A percentile compares a stretch with the other conserved stretches of the same genome.
These are phyloP conservation scores for Zymoseptoria tritici DNA, from an alignment of 2,329 filamentous ascomycete species.

Conservation along the genomic window DNA sequence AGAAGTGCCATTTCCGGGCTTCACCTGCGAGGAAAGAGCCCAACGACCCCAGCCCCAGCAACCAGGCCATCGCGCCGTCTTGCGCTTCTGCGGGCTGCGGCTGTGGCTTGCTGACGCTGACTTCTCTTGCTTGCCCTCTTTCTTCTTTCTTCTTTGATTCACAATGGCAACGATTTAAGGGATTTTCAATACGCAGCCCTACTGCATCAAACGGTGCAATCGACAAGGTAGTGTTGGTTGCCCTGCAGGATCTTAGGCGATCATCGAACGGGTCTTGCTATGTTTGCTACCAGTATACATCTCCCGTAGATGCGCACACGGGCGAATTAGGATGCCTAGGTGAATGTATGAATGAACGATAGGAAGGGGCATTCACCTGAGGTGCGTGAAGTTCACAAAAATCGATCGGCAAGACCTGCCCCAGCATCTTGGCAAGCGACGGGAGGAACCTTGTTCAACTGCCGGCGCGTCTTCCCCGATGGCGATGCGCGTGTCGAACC, in stretches of 20 bases:
- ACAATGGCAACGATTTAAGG: background rate
- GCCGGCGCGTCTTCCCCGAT: background rate
- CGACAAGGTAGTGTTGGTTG: background rate
- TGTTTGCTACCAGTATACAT: background rate
- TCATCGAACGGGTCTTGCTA: background rate
- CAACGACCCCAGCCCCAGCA: slow-evolving; percentile 7
- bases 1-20: slow-evolving; percentile 1
- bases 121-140: background rate
- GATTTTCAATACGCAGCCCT: background rate
- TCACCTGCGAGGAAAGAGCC: slow-evolving; percentile 10
- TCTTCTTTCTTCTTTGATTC: background rate
- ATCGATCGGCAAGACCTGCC: background rate
- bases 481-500: background rate
- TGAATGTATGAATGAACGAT: background rate
- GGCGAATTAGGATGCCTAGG: background rate
- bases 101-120: background rate
- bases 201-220: background rate
- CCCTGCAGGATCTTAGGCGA: background rate
- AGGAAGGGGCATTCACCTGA: background rate
- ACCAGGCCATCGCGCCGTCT: slow-evolving; percentile 12
- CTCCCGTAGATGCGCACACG: background rate
- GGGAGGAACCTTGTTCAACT: background rate
- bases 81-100: background rate
- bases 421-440: background rate
- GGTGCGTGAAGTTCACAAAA: background rate